Conservation (phyloP, 208 protist genomes). For the Sergeia podlipaevii region DNA sequence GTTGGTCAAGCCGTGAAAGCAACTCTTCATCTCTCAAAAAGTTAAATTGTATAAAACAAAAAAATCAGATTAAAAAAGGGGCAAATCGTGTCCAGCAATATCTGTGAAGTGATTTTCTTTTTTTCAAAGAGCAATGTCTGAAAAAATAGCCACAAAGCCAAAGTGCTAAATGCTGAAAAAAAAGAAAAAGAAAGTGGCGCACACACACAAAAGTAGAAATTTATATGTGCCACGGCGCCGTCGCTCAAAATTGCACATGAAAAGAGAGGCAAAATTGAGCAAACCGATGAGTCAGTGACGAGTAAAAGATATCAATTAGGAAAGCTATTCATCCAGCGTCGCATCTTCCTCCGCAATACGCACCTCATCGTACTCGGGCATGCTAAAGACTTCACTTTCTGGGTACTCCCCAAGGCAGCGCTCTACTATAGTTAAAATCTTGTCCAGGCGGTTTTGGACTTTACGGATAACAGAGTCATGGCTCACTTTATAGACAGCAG, state of each 20-base stretch:
- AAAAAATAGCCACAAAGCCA: too few relatives aligned
- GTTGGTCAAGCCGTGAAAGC: too few relatives aligned
- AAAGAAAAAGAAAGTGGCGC: constrained; percentile 2
- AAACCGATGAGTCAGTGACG: background rate
- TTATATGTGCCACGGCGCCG: background rate
- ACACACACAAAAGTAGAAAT: constrained; percentile 2
- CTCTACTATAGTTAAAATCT: constrained; percentile 52
- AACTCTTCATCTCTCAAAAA: too few relatives aligned
- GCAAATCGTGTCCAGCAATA: too few relatives aligned
- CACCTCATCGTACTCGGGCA: constrained; percentile 61
- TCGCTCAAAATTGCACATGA: background rate
- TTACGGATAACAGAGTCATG: constrained; percentile 37
- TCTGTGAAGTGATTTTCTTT: too few relatives aligned
- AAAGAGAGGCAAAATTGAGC: background rate
- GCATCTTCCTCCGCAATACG: constrained; percentile 56
- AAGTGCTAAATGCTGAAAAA: too few relatives aligned
- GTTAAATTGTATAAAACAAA: too few relatives aligned
- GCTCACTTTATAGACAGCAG: constrained; percentile 43
- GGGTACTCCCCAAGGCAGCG: constrained; percentile 42
- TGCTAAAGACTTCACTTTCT: constrained; percentile 42
- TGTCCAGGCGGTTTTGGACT: constrained; percentile 58
- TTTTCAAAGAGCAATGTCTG: too few relatives aligned
- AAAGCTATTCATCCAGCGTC: constrained; percentile 23
- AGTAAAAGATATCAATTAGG: background rate
- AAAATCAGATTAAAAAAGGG: too few relatives aligned